Percentiles rank a stretch among this genome's conserved stretches.
Conservation (phyloP, 371 early-diverging fungal species). For the Apophysomyces elegans region DNA sequence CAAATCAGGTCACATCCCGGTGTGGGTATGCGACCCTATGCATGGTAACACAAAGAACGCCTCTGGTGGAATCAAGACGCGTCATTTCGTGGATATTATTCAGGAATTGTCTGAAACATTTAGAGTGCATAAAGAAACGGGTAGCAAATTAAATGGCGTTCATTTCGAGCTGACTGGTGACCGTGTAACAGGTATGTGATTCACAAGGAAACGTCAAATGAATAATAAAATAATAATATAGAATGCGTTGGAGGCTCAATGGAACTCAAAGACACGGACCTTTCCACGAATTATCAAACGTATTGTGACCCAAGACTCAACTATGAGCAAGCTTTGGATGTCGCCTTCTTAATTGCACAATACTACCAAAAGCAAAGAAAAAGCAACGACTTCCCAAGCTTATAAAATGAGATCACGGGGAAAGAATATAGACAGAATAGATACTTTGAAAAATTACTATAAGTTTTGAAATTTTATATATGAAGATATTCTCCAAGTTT, state of each 20-base stretch:
- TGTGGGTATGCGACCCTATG: constrained; percentile 98
- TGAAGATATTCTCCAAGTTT: constrained; percentile 17
- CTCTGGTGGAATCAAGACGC: constrained; percentile 85
- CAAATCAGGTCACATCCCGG: constrained; percentile 82
- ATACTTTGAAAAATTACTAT: neutral
- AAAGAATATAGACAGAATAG: neutral
- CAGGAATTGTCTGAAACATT: constrained; percentile 84
- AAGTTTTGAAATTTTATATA: neutral
- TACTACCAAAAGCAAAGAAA: constrained; percentile 73
- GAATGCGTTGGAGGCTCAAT: constrained; percentile 97
- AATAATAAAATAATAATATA: neutral
- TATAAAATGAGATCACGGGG: constrained; percentile 19
- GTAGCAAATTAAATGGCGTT: constrained; percentile 89
- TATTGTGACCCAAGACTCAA: constrained; percentile 95
- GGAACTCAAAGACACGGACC: constrained; percentile 81
- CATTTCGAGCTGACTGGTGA: constrained; percentile 97
- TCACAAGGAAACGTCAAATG: neutral
- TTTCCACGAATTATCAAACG: constrained; percentile 90
- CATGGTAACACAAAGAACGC: constrained; percentile 95
- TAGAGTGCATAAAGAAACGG: constrained; percentile 75
- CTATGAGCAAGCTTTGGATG: constrained; percentile 95
- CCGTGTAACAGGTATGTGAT: constrained; percentile 66
- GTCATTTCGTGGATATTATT: constrained; percentile 84
- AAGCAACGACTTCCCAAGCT: constrained; percentile 40
- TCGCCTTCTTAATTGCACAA: constrained; percentile 93